A percentile compares a stretch with the other conserved stretches of the same genome.
Evolutionary conservation across 306 rosid species (phyloP).

Genomic region (Lotus japonicus): DNA sequence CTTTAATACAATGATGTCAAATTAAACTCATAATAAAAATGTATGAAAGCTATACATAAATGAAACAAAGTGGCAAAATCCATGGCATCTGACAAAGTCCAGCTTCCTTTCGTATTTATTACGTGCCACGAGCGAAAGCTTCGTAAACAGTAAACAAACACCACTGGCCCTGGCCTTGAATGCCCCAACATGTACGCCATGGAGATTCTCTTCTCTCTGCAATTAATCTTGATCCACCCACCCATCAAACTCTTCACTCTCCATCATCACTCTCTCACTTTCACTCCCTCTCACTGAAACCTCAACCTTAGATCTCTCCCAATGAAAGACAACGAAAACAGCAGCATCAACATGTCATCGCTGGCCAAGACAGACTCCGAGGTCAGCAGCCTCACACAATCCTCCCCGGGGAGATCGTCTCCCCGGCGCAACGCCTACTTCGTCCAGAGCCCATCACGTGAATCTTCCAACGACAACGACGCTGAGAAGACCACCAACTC

Average conservation of each 20-base stretch:
- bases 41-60: too few species aligned
- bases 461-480: conserved; percentile 59
- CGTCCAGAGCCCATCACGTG: conserved; percentile 84
- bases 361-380: conserved; percentile 83
- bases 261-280: neutral
- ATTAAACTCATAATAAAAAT: too few species aligned
- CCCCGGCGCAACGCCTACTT: conserved; percentile 37
- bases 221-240: too few species aligned
- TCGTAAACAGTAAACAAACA: conserved; percentile 31
- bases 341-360: conserved; percentile 28
- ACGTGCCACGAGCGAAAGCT: conserved; percentile 24
- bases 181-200: conserved; percentile 36
- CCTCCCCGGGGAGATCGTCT: conserved; percentile 68
- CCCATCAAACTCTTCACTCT: neutral
- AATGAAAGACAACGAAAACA: conserved; percentile 3
- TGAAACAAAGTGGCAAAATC: neutral
- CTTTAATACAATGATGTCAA: too few species aligned
- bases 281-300: neutral
- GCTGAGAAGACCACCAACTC: conserved; percentile 91
- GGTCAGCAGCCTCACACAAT: conserved; percentile 73
- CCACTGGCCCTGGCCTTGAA: neutral
- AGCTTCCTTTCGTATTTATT: conserved; percentile 27
- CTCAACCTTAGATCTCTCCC: neutral
- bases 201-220: conserved; percentile 17
- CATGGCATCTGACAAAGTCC: conserved; percentile 25